Evolutionary conservation across 225 moss, liverwort and hornwort genomes (phyloP).

Genomic region (Marchantia paleacea): DNA sequence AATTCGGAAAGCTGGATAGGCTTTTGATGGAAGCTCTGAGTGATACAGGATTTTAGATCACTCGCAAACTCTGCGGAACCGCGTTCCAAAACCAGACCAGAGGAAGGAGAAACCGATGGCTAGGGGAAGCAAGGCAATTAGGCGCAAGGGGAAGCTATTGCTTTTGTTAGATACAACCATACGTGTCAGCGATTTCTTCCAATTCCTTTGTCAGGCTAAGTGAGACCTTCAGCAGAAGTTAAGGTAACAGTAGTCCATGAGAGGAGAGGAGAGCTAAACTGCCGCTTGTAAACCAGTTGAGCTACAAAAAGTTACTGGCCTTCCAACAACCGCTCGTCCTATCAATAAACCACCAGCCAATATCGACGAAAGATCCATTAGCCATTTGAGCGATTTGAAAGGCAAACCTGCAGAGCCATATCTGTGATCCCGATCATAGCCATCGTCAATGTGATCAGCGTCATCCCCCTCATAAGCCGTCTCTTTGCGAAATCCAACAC

Average conservation of each 20-base stretch:
- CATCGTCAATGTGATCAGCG: conserved; percentile 72
- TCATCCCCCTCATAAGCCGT: conserved; percentile 63
- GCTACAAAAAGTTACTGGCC: conserved; percentile 16
- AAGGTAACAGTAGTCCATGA: neutral
- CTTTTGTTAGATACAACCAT: conserved; percentile 18
- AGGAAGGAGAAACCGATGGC: neutral
- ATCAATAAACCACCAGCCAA: conserved; percentile 37
- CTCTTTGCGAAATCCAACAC: conserved; percentile 59
- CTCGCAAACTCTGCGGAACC: neutral
- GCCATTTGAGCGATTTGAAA: conserved; percentile 65
- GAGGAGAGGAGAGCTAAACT: conserved; percentile 8
- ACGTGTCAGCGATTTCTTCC: conserved; percentile 1
- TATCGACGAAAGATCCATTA: conserved; percentile 42
- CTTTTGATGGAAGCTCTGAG: neutral
- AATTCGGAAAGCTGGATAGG: neutral
- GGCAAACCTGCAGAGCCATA: conserved; percentile 99
- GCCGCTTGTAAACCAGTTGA: conserved; percentile 35
- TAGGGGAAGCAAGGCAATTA: conserved; percentile 6
- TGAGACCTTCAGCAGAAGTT: neutral
- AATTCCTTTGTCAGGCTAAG: neutral
- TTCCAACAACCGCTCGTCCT: conserved; percentile 37
- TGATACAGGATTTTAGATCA: neutral
- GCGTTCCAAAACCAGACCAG: neutral
- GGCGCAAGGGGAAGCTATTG: conserved; percentile 10
- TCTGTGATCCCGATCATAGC: conserved; percentile 96